A percentile compares a stretch with the other conserved stretches of the same genome.
phyloP scores from a whole-genome alignment of 495 filamentous ascomycete species.

The Penicillium herquei region DNA sequence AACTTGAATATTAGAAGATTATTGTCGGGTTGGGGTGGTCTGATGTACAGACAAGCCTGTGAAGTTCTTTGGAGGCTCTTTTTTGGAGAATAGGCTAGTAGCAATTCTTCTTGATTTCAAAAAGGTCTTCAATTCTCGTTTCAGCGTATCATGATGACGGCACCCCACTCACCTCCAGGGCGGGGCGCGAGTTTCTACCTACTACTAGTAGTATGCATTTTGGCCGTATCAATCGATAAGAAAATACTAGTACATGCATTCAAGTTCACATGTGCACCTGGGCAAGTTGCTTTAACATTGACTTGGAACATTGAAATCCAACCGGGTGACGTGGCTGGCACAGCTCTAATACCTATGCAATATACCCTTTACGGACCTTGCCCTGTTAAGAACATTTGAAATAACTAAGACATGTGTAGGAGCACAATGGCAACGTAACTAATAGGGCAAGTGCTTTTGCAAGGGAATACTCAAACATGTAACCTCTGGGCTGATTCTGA shows the following conservation, averaged over 20 bases:
- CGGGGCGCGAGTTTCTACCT: slow-evolving; percentile 1
- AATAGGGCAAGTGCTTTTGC: no score
- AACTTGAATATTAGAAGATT: slow-evolving; percentile 3
- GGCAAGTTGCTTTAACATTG: slow-evolving; percentile 1
- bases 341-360: not conserved
- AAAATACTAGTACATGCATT: slow-evolving; percentile 2
- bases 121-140: not conserved
- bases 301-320: not conserved
- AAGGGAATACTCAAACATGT: no score
- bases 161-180: slow-evolving; percentile 1
- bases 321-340: not conserved
- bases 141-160: slow-evolving; percentile 3
- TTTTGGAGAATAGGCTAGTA: slow-evolving; percentile 2
- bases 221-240: slow-evolving; percentile 2
- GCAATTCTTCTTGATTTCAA: slow-evolving; percentile 4
- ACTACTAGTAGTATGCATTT: slow-evolving; percentile 1
- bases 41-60: not conserved
- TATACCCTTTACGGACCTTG: not conserved
- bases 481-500: no score
- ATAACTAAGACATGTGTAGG: no score
- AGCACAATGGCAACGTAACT: no score
- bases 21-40: not conserved
- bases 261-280: no score
- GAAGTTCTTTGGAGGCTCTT: slow-evolving; percentile 2
- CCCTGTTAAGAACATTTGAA: not conserved